Percentiles rank a stretch among this genome's conserved stretches.
Conservation (phyloP, 345 rosid genomes). For the Nasturtium officinale region DNA sequence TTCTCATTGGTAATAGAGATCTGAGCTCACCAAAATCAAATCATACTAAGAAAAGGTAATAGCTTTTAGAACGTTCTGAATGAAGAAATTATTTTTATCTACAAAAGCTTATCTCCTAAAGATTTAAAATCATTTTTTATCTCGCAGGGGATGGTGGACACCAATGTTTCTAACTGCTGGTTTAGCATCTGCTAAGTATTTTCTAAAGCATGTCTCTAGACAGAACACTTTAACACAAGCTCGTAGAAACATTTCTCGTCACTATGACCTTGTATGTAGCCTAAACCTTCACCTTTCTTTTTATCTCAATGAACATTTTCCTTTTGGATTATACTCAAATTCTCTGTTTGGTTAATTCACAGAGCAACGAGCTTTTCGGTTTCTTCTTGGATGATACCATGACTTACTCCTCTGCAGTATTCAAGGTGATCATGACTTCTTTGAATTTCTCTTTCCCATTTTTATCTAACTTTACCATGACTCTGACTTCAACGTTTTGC, state of each 20-base stretch:
- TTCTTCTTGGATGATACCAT: conserved; percentile 85
- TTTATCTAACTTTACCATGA: conserved; percentile 10
- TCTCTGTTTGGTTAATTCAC: conserved; percentile 11
- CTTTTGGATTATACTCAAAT: not conserved
- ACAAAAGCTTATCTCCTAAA: not conserved
- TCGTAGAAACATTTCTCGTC: conserved; percentile 85
- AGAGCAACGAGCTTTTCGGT: conserved; percentile 86
- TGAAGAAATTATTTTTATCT: not conserved
- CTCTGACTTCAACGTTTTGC: not conserved
- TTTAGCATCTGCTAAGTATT: conserved; percentile 76
- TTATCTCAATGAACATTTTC: not conserved
- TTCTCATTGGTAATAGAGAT: conserved; percentile 79
- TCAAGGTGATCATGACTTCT: conserved; percentile 55
- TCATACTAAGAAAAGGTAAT: conserved; percentile 64
- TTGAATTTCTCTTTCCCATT: not conserved
- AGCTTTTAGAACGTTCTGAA: not conserved
- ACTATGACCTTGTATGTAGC: conserved; percentile 78
- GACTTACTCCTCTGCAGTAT: conserved; percentile 85
- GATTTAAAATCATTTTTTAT: not conserved
- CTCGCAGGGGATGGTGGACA: conserved; percentile 94
- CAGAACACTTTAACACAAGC: conserved; percentile 88
- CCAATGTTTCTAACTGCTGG: conserved; percentile 75
- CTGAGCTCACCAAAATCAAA: conserved; percentile 46
- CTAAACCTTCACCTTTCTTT: not conserved
- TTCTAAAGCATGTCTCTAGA: conserved; percentile 71